phyloP scores from a whole-genome alignment of 768 basidiomycete genomes.

The Amanita thiersii region DNA sequence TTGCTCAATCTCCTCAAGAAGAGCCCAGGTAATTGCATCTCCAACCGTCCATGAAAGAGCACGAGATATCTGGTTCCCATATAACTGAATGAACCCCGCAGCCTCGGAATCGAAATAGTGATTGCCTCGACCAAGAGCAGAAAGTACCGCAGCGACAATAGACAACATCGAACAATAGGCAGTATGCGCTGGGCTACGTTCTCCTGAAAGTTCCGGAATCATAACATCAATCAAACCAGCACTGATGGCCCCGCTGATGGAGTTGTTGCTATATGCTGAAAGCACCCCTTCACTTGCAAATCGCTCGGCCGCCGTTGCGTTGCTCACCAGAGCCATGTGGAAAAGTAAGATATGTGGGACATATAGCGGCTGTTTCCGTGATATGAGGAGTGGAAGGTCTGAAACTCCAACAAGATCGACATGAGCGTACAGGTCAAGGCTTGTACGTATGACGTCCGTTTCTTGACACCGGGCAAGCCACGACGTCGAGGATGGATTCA shows the following conservation, averaged over 20 bases:
- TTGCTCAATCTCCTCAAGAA: slow-evolving; percentile 79
- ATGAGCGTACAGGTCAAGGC: slow-evolving; percentile 63
- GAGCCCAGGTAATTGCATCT: slow-evolving; percentile 65
- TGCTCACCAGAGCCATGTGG: slow-evolving; percentile 76
- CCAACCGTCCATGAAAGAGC: slow-evolving; percentile 80
- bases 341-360: slow-evolving; percentile 75
- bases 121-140: slow-evolving; percentile 51
- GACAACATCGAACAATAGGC: slow-evolving; percentile 82
- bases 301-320: slow-evolving; percentile 73
- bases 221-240: slow-evolving; percentile 62
- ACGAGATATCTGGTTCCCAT: slow-evolving; percentile 69
- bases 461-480: slow-evolving; percentile 84
- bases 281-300: slow-evolving; percentile 80
- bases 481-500: slow-evolving; percentile 56
- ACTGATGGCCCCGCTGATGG: slow-evolving; percentile 69
- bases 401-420: slow-evolving; percentile 66
- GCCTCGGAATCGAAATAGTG: slow-evolving; percentile 82
- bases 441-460: slow-evolving; percentile 66
- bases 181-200: slow-evolving; percentile 71
- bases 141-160: slow-evolving; percentile 66
- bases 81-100: slow-evolving; percentile 79
- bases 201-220: slow-evolving; percentile 62
- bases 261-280: slow-evolving; percentile 76
- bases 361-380: slow-evolving; percentile 62
- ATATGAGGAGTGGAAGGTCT: slow-evolving; percentile 52